Conservation (phyloP, 2,329 filamentous ascomycete genomes). For the Colletotrichum chrysophilum region DNA sequence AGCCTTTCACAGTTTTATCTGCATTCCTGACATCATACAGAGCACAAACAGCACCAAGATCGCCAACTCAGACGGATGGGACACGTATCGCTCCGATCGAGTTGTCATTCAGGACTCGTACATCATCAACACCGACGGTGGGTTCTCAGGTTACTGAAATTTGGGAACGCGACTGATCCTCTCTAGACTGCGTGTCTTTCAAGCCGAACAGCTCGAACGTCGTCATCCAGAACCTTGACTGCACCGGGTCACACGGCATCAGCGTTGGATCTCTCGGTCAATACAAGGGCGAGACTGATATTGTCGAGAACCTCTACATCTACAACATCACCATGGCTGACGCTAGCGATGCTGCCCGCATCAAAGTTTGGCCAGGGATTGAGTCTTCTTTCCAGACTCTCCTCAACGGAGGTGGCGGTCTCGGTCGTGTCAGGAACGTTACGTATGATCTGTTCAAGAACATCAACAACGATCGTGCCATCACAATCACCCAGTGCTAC, state of each 20-base stretch:
- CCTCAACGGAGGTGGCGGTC: constrained; percentile 66
- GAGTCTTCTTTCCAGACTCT: constrained; percentile 57
- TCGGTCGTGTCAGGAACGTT: constrained; percentile 60
- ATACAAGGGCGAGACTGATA: constrained; percentile 67
- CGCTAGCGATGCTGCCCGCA: constrained; percentile 69
- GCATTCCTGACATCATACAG: constrained; percentile 33
- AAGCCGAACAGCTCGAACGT: constrained; percentile 76
- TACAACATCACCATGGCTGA: constrained; percentile 65
- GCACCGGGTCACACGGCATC: constrained; percentile 75
- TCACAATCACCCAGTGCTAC: constrained; percentile 68
- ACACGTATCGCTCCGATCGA: constrained; percentile 66
- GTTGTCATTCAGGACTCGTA: constrained; percentile 71
- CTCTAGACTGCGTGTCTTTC: constrained; percentile 69
- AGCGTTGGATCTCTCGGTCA: constrained; percentile 75
- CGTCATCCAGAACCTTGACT: constrained; percentile 69
- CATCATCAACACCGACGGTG: constrained; percentile 65
- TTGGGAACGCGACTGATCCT: background rate
- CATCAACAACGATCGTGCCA: constrained; percentile 64
- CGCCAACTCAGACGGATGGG: constrained; percentile 57
- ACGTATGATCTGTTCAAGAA: constrained; percentile 66
- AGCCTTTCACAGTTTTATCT: background rate
- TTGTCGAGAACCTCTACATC: constrained; percentile 71
- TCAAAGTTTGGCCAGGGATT: constrained; percentile 71
- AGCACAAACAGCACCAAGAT: constrained; percentile 64
- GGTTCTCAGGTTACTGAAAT: background rate